A percentile compares a stretch with the other conserved stretches of the same genome.
phyloP scores from a whole-genome alignment of 2,329 filamentous ascomycete species.

The Alternaria gaisen region DNA sequence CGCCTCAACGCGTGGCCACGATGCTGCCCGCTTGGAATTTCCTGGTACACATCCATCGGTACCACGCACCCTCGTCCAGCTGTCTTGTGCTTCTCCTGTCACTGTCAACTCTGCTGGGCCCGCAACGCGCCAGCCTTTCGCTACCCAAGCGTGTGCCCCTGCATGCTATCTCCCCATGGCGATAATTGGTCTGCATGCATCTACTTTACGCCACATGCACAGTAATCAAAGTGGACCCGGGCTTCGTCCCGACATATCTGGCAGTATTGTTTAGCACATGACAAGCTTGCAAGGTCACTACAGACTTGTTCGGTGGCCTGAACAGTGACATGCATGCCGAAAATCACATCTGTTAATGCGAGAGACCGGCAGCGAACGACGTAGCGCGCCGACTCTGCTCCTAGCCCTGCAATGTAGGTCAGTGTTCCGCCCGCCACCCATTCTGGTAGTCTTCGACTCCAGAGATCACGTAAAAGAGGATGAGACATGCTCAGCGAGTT shows the following conservation, averaged over 20 bases:
- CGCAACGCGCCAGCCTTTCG: slow-evolving; percentile 7
- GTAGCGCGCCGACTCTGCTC: too few relatives aligned
- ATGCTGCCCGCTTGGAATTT: not conserved
- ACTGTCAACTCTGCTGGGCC: not conserved
- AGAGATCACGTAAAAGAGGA: not conserved
- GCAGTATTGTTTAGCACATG: not conserved
- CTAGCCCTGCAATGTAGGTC: too few relatives aligned
- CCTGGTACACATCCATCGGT: not conserved
- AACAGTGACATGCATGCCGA: too few relatives aligned
- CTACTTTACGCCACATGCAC: slow-evolving; percentile 10
- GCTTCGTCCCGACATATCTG: not conserved
- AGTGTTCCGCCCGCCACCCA: too few relatives aligned
- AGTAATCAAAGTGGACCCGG: not conserved
- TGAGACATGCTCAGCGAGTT: not conserved
- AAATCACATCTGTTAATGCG: too few relatives aligned
- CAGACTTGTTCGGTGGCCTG: not conserved
- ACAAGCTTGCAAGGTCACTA: not conserved
- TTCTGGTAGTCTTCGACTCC: not conserved
- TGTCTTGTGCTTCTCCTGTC: slow-evolving; percentile 1
- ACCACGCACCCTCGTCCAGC: not conserved
- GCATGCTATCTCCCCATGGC: slow-evolving; percentile 3
- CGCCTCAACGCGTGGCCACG: slow-evolving; percentile 4
- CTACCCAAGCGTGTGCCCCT: slow-evolving; percentile 15
- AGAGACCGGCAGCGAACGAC: too few relatives aligned
- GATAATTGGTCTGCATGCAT: slow-evolving; percentile 9